Conservation (phyloP, 768 basidiomycete species). For the Filobasidium wieringae region DNA sequence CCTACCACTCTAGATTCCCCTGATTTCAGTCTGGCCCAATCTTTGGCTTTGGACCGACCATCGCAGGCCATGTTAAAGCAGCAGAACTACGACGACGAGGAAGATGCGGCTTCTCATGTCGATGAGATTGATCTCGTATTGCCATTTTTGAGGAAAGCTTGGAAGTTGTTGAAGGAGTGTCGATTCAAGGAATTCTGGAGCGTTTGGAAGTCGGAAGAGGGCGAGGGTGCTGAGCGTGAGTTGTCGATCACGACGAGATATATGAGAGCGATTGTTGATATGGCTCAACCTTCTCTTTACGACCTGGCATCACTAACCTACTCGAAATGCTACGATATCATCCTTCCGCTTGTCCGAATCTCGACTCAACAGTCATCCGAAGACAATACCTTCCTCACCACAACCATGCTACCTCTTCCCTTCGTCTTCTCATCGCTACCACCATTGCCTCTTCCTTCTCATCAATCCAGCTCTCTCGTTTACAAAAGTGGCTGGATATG, state of each 20-base stretch:
- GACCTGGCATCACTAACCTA: not conserved
- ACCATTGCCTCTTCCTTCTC: constrained; percentile 37
- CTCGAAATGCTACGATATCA: not conserved
- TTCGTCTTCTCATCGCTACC: constrained; percentile 30
- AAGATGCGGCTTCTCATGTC: constrained; percentile 1
- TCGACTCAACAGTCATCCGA: constrained; percentile 20
- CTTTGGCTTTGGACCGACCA: constrained; percentile 44
- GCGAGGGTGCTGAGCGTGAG: constrained; percentile 16
- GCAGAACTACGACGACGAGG: constrained; percentile 12
- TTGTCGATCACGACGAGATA: not conserved
- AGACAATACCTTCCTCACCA: constrained; percentile 31
- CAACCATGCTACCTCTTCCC: constrained; percentile 22
- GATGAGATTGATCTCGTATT: constrained; percentile 11
- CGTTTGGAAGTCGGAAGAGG: constrained; percentile 11
- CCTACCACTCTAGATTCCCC: constrained; percentile 51
- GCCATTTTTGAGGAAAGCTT: constrained; percentile 4
- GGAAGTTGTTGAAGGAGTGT: constrained; percentile 13
- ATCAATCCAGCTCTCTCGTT: constrained; percentile 23
- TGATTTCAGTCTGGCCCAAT: constrained; percentile 88
- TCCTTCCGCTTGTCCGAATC: no score
- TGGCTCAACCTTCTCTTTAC: no score
- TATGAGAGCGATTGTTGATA: not conserved
- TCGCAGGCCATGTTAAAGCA: constrained; percentile 1
- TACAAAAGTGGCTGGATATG: constrained; percentile 36
- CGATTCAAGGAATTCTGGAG: constrained; percentile 14